Evolutionary conservation across 257 asterid genomes (phyloP).

Genomic region (Plectranthus barbatus): DNA sequence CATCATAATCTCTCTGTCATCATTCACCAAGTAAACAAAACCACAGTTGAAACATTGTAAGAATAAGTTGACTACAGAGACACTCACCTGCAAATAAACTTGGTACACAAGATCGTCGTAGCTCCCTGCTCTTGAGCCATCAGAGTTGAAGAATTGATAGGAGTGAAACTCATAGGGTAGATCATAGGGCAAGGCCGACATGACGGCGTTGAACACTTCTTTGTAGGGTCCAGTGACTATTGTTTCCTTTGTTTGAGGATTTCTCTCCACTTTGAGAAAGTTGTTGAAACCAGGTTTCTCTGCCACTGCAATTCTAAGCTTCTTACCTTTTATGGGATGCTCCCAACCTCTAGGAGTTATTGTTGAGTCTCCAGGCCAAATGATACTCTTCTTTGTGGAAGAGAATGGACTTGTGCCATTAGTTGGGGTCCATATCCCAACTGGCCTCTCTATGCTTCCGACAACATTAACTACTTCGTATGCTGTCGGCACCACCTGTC

Average conservation of each 20-base stretch:
- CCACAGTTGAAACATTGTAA: neutral
- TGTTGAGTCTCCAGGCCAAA: slow-evolving; percentile 44
- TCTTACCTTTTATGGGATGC: slow-evolving; percentile 18
- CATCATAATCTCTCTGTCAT: slow-evolving; percentile 24
- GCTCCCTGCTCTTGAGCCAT: slow-evolving; percentile 26
- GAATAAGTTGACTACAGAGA: neutral
- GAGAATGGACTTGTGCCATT: too few species aligned
- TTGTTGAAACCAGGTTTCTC: slow-evolving; percentile 28
- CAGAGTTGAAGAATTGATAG: slow-evolving; percentile 10
- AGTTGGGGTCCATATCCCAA: slow-evolving; percentile 30
- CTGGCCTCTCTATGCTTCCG: slow-evolving; percentile 16
- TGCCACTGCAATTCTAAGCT: slow-evolving; percentile 34
- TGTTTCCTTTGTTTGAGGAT: slow-evolving; percentile 16
- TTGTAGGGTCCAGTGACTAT: slow-evolving; percentile 26
- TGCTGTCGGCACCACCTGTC: slow-evolving; percentile 15
- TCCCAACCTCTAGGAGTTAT: slow-evolving; percentile 43
- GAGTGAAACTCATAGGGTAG: slow-evolving; percentile 26
- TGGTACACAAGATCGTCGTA: slow-evolving; percentile 44
- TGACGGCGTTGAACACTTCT: slow-evolving; percentile 30
- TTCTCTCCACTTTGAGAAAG: slow-evolving; percentile 19
- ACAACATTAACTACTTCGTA: slow-evolving; percentile 23
- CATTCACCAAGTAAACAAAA: neutral
- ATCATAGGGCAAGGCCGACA: slow-evolving; percentile 27
- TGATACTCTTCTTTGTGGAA: slow-evolving; percentile 13
- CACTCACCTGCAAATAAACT: slow-evolving; percentile 32